Evolutionary conservation across 2,329 filamentous ascomycete genomes (phyloP), one percentile per base, ranked within the genome.

Genomic region (Davidsoniella neocaledoniae): DNA sequence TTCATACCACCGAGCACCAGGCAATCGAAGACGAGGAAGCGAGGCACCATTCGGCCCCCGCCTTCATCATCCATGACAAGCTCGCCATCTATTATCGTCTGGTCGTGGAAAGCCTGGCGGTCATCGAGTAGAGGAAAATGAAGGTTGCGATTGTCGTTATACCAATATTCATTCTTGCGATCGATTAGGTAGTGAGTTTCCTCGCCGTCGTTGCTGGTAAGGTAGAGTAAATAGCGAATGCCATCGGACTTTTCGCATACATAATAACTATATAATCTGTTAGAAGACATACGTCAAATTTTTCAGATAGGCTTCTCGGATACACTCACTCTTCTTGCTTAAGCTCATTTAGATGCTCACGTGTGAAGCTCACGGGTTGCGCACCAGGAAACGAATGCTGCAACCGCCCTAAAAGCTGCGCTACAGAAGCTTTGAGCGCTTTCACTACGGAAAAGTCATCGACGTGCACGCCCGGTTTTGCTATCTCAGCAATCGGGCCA

Each of bases 211-310:
- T 82, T 81, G 6, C 69, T 64, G 46, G 85, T 86, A 56, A 91
- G 79, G 69, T 93, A 96, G 56, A 98, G 76, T n/a, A 98, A 76
- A 63, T 93, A 95, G 55, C 91, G 80, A 55, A 96, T 86, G 49
- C 91, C 91, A 62, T 98, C 91, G 1, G 90, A 94, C 69, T 98
- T 98, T 66, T 98, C 91, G 70, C 90, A 95, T 56, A 98, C 83
- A 62, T 88, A 98, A 69, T 96, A 98, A 65, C 79, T 83, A 54
- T 47, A 40, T 40, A 19, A 14, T 12, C 9, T 9, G 23, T 25
- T 50, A 59, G 44, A 56, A 19, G 26, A 9, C n/a, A 14, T 16
- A 14, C 17, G 12, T 9, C 12, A 14, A 29, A 46, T 19, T 37
- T 44, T 7, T 44, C 26, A 17, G 16, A 2, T 39, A 7, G 7